phyloP scores from a whole-genome alignment of 495 filamentous ascomycete genomes.

The Aspergillus wentii region DNA sequence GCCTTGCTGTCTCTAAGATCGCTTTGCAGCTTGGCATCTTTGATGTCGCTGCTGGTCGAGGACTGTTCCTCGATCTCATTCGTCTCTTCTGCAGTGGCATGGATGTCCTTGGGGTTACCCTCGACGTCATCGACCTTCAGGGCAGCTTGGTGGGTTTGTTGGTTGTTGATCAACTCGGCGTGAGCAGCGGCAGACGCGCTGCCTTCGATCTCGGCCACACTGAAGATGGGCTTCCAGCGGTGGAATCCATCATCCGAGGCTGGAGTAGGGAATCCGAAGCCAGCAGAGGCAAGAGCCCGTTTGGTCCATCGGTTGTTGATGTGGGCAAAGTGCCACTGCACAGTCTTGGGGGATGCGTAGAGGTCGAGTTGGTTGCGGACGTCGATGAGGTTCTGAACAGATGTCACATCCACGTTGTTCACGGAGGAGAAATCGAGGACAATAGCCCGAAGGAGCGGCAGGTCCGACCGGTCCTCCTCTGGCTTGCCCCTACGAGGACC shows the following conservation, averaged over 20 bases:
- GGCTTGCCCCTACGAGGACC: constrained; percentile 62
- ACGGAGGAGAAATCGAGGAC: constrained; percentile 95
- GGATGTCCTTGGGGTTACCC: constrained; percentile 24
- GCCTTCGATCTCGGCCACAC: constrained; percentile 84
- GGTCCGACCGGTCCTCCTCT: constrained; percentile 41
- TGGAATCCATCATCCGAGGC: constrained; percentile 47
- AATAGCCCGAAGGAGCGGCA: constrained; percentile 81
- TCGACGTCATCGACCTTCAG: constrained; percentile 36
- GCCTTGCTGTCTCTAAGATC: constrained; percentile 42
- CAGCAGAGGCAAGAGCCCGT: constrained; percentile 83
- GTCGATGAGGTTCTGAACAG: constrained; percentile 91
- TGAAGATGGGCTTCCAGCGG: constrained; percentile 95
- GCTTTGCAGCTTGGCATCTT: constrained; percentile 39
- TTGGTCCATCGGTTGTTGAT: constrained; percentile 98
- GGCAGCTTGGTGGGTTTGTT: constrained; percentile 30
- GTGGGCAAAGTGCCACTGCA: constrained; percentile 95
- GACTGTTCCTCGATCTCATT: constrained; percentile 27
- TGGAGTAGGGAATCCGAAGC: constrained; percentile 85
- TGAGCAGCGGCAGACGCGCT: constrained; percentile 60
- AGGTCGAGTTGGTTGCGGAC: constrained; percentile 95
- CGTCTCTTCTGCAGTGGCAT: constrained; percentile 25
- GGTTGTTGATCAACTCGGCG: constrained; percentile 53
- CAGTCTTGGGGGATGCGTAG: constrained; percentile 74
- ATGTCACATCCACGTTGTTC: constrained; percentile 94
- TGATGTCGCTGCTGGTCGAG: constrained; percentile 22